These are phyloP conservation scores for Anthracocystis setariae DNA, from an alignment of 1,284 basidiomycete species.

Conservation along the genomic window DNA sequence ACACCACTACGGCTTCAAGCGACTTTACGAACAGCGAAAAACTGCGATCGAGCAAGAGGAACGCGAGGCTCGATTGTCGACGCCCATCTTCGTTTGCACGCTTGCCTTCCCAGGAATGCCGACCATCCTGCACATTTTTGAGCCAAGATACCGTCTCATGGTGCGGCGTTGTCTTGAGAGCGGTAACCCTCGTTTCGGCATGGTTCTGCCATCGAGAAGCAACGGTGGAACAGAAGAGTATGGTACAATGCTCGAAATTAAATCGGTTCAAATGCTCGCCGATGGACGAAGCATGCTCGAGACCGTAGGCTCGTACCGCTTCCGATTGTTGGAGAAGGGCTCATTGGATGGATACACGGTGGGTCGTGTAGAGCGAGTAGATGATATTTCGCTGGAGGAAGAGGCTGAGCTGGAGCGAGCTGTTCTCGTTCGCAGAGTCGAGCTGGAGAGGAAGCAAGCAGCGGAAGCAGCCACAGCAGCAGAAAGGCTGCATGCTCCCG, in stretches of 20 bases:
- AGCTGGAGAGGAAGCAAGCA: conserved; percentile 37
- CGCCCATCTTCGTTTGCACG: conserved; percentile 89
- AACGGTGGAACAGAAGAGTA: conserved; percentile 74
- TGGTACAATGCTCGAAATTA: conserved; percentile 92
- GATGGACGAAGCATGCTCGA: conserved; percentile 91
- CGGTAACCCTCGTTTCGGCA: conserved; percentile 80
- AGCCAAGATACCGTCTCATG: conserved; percentile 90
- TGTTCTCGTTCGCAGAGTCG: conserved; percentile 26
- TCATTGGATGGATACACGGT: conserved; percentile 84
- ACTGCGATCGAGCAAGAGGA: conserved; percentile 78
- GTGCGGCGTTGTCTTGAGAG: conserved; percentile 86
- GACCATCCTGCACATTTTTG: conserved; percentile 88
- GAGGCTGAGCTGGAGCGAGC: conserved; percentile 47
- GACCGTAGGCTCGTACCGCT: conserved; percentile 83
- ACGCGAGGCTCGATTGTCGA: conserved; percentile 80
- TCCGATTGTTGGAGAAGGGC: conserved; percentile 82
- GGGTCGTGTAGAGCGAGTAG: conserved; percentile 76
- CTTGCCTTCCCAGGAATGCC: conserved; percentile 90
- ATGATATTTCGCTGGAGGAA: conserved; percentile 54
- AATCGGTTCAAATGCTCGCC: conserved; percentile 82
- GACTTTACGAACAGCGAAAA: conserved; percentile 72
- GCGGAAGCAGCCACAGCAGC: conserved; percentile 12
- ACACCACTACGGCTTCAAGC: conserved; percentile 45
- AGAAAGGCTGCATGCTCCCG: conserved; percentile 7
- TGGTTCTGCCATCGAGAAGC: conserved; percentile 78